Base-by-base conservation (phyloP, 176 grass and related monocot genomes). In the Sorghum bicolor region DNA sequence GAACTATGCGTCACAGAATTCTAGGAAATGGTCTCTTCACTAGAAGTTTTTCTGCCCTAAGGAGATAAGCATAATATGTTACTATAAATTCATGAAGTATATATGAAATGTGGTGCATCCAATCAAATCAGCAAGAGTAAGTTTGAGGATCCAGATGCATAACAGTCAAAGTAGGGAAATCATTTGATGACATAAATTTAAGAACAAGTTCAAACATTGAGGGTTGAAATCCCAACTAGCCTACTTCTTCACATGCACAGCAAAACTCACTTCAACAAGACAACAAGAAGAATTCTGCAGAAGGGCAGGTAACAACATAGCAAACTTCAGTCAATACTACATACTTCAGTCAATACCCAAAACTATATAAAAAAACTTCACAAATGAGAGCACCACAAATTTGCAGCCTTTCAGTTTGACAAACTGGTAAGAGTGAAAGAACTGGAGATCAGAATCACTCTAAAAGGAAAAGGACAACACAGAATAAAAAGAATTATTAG, bases 211-310 rank as follows among this genome's bases (percentile, higher is more conserved):
- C 70, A 53, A 24, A 58, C 16, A 26, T 26, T 25, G 58, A 41
- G 48, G 25, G 22, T 50, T 24, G 24, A 69, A 67, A 84, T 20
- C 37, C 47, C 65, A 39, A 74, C 22, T 79, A 79, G 57, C 58
- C 25, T 43, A 73, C 34, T 88, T 72, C 32, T n/a, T 45, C 60
- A 29, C 60, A 83, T 69, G 14, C 25, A 17, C n/a, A 74, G 26
- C 72, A 71, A 43, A 79, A 79, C 75, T 60, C 15, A 28, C 47
- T 36, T 41, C 28, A 67, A 80, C 28, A 41, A 5, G 32, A 58
- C 38, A 75, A 63, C 25, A 85, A 81, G 57, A 80, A 22, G 17
- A 57, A 67, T 80, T 75, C 11, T 12, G 34, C 20, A 20, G 47
- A 50, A 47, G 45, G 22, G 9, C 6, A 47, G 3, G 53, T 36